phyloP scores from a whole-genome alignment of 2,329 filamentous ascomycete species.

The Trichoderma arundinaceum region DNA sequence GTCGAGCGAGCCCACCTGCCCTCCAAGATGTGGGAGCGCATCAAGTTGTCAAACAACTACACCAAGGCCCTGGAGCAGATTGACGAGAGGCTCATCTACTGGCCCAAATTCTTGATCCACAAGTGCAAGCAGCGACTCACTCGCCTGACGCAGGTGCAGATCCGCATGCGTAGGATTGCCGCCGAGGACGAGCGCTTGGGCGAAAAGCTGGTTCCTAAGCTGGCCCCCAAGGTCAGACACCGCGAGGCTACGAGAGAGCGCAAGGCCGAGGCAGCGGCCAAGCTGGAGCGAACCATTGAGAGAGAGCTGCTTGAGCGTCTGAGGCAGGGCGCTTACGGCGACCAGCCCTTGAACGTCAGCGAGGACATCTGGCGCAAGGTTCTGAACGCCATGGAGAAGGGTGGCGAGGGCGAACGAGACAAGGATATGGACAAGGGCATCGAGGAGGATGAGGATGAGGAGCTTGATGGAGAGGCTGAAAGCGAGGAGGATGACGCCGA shows the following conservation, averaged over 20 bases:
- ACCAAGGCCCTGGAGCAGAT: slow-evolving; percentile 86
- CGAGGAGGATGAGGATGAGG: slow-evolving; percentile 72
- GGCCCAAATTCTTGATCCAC: slow-evolving; percentile 90
- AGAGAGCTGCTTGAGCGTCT: slow-evolving; percentile 90
- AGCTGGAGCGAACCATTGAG: slow-evolving; percentile 95
- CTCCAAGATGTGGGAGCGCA: slow-evolving; percentile 91
- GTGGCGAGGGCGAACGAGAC: slow-evolving; percentile 81
- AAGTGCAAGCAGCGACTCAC: slow-evolving; percentile 98
- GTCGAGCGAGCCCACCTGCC: slow-evolving; percentile 88
- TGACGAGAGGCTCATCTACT: slow-evolving; percentile 86
- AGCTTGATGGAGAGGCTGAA: slow-evolving; percentile 72
- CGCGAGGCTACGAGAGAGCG: slow-evolving; percentile 77
- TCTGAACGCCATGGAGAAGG: slow-evolving; percentile 84
- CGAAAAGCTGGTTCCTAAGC: slow-evolving; percentile 83
- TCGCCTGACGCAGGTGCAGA: slow-evolving; percentile 87
- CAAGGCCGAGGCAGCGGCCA: slow-evolving; percentile 81
- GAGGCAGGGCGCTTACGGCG: slow-evolving; percentile 90
- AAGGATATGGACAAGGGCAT: slow-evolving; percentile 89
- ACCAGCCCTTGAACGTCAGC: slow-evolving; percentile 92
- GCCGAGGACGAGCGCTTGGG: slow-evolving; percentile 89
- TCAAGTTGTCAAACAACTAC: slow-evolving; percentile 90
- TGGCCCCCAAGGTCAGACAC: slow-evolving; percentile 86
- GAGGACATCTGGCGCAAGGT: slow-evolving; percentile 98
- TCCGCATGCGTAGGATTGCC: slow-evolving; percentile 77
- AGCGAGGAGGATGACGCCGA: slow-evolving; percentile 73